Evolutionary conservation across 768 basidiomycete species (phyloP).

Genomic region (Auricularia auricula-judae): DNA sequence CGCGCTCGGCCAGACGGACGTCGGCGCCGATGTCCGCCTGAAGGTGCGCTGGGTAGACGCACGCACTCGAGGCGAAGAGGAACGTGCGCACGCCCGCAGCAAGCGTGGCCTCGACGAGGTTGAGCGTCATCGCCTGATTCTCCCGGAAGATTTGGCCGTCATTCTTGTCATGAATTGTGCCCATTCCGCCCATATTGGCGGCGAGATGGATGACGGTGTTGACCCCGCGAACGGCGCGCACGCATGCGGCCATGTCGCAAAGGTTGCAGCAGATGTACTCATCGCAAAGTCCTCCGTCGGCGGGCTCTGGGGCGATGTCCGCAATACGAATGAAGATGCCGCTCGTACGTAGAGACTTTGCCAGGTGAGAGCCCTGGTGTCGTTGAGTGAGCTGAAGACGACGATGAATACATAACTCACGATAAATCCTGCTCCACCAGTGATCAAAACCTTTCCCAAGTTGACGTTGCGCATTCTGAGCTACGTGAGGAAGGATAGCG

Average conservation of each 20-base stretch:
- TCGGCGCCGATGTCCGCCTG: constrained; percentile 25
- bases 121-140: constrained; percentile 40
- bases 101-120: constrained; percentile 31
- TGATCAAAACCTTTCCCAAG: constrained; percentile 24
- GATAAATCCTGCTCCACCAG: constrained; percentile 46
- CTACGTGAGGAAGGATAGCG: neutral
- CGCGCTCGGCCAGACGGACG: constrained; percentile 34
- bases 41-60: constrained; percentile 39
- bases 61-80: constrained; percentile 48
- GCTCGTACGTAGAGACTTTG: constrained; percentile 22
- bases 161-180: constrained; percentile 42
- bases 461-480: neutral
- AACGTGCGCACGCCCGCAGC: constrained; percentile 30
- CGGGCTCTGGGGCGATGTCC: constrained; percentile 22
- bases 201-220: constrained; percentile 44
- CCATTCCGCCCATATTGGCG: constrained; percentile 58
- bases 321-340: constrained; percentile 31
- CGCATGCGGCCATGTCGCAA: constrained; percentile 30
- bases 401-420: constrained; percentile 20
- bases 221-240: constrained; percentile 27
- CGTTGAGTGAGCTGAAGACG: too few relatives aligned
- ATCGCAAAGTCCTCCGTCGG: constrained; percentile 15
- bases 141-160: constrained; percentile 36
- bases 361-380: constrained; percentile 41
- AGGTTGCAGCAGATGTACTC: constrained; percentile 36